Percentiles rank a stretch among this genome's conserved stretches.
Evolutionary conservation across 1,284 basidiomycete genomes (phyloP).

Genomic region (Sphagnurus paluster): DNA sequence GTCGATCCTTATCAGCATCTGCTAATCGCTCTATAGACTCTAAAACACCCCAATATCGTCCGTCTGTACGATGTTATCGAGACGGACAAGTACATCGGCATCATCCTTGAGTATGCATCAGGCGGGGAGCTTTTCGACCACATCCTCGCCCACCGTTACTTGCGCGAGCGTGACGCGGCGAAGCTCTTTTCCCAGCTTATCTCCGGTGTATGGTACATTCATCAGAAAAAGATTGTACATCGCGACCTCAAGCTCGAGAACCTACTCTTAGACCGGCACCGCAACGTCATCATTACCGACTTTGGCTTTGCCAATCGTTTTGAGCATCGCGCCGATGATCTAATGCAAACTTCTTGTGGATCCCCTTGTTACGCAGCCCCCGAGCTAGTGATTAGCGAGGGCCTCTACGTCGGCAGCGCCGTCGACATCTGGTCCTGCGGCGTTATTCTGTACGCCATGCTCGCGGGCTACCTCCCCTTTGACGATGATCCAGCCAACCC

Average conservation of each 20-base stretch:
- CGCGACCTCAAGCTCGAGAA: slow-evolving; percentile 99
- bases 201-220: slow-evolving; percentile 98
- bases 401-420: slow-evolving; percentile 96
- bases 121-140: slow-evolving; percentile 99
- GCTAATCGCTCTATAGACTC: slow-evolving; percentile 50
- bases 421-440: slow-evolving; percentile 99
- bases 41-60: slow-evolving; percentile 98
- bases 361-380: slow-evolving; percentile 98
- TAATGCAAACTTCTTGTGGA: slow-evolving; percentile 99
- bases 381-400: slow-evolving; percentile 98
- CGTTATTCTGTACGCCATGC: slow-evolving; percentile 99
- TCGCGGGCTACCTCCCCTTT: slow-evolving; percentile 99
- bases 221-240: slow-evolving; percentile 99
- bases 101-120: slow-evolving; percentile 97
- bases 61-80: slow-evolving; percentile 98
- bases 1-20: slow-evolving; percentile 6
- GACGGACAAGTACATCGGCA: slow-evolving; percentile 99
- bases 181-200: slow-evolving; percentile 98
- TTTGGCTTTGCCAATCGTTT: slow-evolving; percentile 99
- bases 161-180: slow-evolving; percentile 93
- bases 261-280: slow-evolving; percentile 92
- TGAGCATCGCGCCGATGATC: slow-evolving; percentile 86
- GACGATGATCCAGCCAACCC: slow-evolving; percentile 99
- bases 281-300: slow-evolving; percentile 99
- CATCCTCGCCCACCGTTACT: slow-evolving; percentile 96